These are phyloP conservation scores for Alternaria rosae DNA, from an alignment of 2,329 filamentous ascomycete genomes.

Conservation along the genomic window DNA sequence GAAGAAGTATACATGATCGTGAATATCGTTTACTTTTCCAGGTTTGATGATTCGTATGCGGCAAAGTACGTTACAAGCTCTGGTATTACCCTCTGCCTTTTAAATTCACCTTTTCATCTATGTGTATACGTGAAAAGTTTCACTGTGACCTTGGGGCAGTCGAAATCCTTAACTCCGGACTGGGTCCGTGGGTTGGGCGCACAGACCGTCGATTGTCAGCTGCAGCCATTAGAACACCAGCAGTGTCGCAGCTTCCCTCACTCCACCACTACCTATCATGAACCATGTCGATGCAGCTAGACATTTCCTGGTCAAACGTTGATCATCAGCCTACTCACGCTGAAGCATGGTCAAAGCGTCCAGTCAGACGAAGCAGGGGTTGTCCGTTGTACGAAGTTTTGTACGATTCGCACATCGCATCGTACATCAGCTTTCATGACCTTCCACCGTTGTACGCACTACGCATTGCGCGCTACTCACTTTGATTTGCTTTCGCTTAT, in stretches of 20 bases:
- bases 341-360: background rate
- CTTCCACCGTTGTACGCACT: constrained; percentile 2
- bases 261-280: background rate
- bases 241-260: background rate
- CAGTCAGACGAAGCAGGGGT: background rate
- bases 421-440: background rate
- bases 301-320: background rate
- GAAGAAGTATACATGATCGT: background rate
- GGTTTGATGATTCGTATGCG: background rate
- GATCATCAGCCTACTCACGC: background rate
- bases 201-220: background rate
- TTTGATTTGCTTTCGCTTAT: background rate
- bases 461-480: background rate
- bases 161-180: background rate
- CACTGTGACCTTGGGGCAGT: too few relatives aligned
- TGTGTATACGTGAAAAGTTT: background rate
- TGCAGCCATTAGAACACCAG: background rate
- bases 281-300: background rate
- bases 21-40: background rate
- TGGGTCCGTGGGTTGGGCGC: background rate
- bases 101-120: background rate
- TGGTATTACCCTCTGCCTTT: background rate
- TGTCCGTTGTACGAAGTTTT: background rate
- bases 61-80: background rate
- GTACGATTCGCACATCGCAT: background rate